Conservation (phyloP, 2,329 filamentous ascomycete species). For the Alternaria gaisen region DNA sequence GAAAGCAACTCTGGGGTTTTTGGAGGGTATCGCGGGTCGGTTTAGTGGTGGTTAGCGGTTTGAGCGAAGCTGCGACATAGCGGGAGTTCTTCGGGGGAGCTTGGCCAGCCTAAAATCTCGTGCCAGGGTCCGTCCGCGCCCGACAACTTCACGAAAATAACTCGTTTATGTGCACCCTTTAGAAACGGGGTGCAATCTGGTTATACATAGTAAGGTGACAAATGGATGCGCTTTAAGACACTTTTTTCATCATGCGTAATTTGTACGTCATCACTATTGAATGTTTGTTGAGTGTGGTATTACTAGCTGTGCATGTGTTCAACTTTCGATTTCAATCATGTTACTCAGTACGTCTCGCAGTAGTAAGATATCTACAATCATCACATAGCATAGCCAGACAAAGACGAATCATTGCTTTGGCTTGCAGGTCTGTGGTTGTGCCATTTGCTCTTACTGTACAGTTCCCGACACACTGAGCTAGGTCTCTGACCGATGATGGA, state of each 20-base stretch:
- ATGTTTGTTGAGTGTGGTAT: not conserved
- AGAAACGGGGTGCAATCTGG: not conserved
- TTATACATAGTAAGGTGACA: not conserved
- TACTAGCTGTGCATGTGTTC: not conserved
- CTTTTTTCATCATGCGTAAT: not conserved
- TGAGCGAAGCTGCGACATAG: constrained; percentile 35
- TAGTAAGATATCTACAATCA: not conserved
- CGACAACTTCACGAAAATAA: constrained; percentile 27
- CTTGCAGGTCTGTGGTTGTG: not conserved
- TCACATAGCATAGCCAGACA: not conserved
- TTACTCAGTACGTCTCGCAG: not conserved
- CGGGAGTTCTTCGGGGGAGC: constrained; percentile 32
- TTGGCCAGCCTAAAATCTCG: constrained; percentile 30
- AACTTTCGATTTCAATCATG: not conserved
- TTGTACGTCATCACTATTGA: not conserved
- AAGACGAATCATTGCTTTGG: not conserved
- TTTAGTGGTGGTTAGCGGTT: constrained; percentile 30
- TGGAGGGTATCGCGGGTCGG: constrained; percentile 23
- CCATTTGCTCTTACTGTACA: not conserved
- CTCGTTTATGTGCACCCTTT: constrained; percentile 11
- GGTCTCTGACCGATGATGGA: not conserved
- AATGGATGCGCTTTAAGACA: not conserved
- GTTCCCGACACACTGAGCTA: not conserved
- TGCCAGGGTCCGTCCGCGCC: constrained; percentile 23
- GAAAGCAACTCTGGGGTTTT: constrained; percentile 28